Base-by-base conservation (phyloP, 208 protist genomes). In the Trypanosoma vivax region DNA sequence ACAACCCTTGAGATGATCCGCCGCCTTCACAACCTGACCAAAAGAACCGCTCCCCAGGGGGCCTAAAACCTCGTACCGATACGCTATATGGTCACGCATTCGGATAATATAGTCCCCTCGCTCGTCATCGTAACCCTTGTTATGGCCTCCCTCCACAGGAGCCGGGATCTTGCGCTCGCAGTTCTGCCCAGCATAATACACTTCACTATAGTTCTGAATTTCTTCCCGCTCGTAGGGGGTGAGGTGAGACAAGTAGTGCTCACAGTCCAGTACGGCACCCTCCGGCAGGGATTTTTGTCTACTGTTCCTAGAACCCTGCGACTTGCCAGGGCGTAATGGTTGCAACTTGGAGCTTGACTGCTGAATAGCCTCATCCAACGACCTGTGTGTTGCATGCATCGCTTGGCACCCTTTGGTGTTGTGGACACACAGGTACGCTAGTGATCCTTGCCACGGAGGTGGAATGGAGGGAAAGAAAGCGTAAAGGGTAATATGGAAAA, bases 51-150 rank as follows among this genome's bases (percentile, higher is more conserved):
- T 78, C 23, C 88, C 90, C 7, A 96, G 53, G 23, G 64, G 23
- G 19, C 55, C 53, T 13, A 94, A 29, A 19, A 95, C 67, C 51
- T 96, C 86, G 43, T 90, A 96, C 9, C 90, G 70, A 60, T 97
- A 98, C 2, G 73, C 74, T 11, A 98, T 85, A 57, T 98, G 96
- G 51, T 98, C 95, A 25, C 90, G 65, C 6, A 71, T 18, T 11
- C 82, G 64, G 21, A 95, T 65, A 28, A 73, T 70, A 71, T 98
- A 98, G 39, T 98, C 90, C 21, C 96, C 96, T 0, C 81, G 41
- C 2, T 84, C 77, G 31, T 96, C 94, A 66, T 99, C 96, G 55
- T 88, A 98, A 0, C 95, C 94, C 33, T 82, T 51, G 50, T 97
- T 96, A 14, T 50, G 42, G 0, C 73, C 73, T 5, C 34, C 60